Base-by-base conservation (phyloP, 805 yeast genomes). In the Ogataea sp. region DNA sequence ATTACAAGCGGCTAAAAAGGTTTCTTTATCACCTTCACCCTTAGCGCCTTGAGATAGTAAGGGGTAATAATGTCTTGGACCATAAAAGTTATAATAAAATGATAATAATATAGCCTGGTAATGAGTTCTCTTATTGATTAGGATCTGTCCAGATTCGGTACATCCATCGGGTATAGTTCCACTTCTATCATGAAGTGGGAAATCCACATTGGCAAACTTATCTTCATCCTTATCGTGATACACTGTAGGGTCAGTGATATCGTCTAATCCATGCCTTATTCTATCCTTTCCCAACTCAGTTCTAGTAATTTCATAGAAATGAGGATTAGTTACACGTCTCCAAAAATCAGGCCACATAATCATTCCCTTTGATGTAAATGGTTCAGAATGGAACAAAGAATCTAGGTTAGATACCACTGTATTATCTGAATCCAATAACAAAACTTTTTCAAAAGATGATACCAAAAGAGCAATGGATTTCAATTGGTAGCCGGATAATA, bases 1-100 rank as follows among this genome's bases (percentile, higher is more conserved):
- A 16, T 59, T 56, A 9, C 76, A 70, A 5, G 78, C 78, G 0
- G 79, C 78, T 45, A 67, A 55, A 44, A 75, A 74, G 1, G 80
- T 75, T 43, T 75, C 80, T 47, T 75, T 75, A 48, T 75, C 80
- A 25, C 80, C 80, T 53, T 75, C 79, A 11, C 80, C 80, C 21
- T 43, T 40, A 3, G 59, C 54, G 46, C 77, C 77, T 52, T 70
- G 67, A 0, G 73, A 64, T 37, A 72, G 59, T 18, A 73, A 52
- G 20, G 69, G 71, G 44, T 72, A 73, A 45, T 60, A 73, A 39
- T 67, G 56, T 11, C 61, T 53, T 6, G 77, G 78, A 0, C 78
- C 78, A 51, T 68, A 70, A 42, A 68, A 59, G 46, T 75, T 75
- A 49, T 75, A 75, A 51, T 71, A 75, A 28, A 74, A 58, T 1